Conservation (phyloP, 1,284 basidiomycete genomes). For the Marasmius sp. region DNA sequence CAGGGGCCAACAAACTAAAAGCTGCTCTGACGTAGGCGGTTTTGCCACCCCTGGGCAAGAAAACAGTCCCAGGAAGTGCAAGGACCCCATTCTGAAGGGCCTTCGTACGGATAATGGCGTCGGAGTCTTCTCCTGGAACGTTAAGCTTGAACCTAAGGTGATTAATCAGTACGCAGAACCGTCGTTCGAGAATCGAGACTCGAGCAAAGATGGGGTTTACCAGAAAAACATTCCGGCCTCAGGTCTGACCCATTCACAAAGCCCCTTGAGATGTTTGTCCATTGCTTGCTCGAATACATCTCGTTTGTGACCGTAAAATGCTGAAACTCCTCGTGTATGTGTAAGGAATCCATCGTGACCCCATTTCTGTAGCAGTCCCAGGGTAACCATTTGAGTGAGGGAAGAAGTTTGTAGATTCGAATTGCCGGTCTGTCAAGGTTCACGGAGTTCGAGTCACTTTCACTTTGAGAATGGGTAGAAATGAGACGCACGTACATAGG, state of each 20-base stretch:
- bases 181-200: conserved; percentile 1
- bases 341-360: conserved; percentile 75
- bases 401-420: conserved; percentile 81
- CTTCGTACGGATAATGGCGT: conserved; percentile 73
- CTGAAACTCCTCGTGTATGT: conserved; percentile 73
- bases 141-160: conserved; percentile 65
- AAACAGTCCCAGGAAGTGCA: conserved; percentile 82
- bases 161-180: not conserved
- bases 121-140: conserved; percentile 66
- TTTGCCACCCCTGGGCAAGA: conserved; percentile 69
- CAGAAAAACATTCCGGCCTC: conserved; percentile 93
- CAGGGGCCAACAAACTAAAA: not conserved
- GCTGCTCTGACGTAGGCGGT: conserved; percentile 75
- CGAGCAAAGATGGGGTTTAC: conserved; percentile 34
- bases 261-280: conserved; percentile 67
- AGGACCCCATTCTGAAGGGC: conserved; percentile 84
- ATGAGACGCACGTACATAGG: conserved; percentile 51
- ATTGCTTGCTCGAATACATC: conserved; percentile 82
- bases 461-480: not conserved
- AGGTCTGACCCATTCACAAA: conserved; percentile 74
- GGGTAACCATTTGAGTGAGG: conserved; percentile 77
- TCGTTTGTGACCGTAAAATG: conserved; percentile 79
- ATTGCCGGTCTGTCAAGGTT: conserved; percentile 60
- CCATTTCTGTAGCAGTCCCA: conserved; percentile 75
- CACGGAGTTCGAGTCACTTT: not conserved